phyloP scores from a whole-genome alignment of 2,329 filamentous ascomycete genomes.

The Canariomyces notabilis region DNA sequence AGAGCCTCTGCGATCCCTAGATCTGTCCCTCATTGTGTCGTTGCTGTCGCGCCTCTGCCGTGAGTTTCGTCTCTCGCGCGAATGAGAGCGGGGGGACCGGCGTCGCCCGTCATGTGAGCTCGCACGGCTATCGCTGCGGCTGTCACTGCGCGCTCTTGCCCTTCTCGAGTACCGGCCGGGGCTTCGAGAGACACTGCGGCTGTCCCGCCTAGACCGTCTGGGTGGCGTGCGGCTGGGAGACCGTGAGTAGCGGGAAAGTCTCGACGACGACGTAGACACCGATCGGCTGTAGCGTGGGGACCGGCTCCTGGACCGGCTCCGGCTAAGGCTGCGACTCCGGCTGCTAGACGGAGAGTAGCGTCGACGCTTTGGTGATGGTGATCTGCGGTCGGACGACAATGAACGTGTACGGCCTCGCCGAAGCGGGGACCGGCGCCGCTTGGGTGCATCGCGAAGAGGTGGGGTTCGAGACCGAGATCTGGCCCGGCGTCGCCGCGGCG shows the following conservation, averaged over 20 bases:
- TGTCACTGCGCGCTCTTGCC: constrained; percentile 11
- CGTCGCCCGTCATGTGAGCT: constrained; percentile 17
- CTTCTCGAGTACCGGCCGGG: constrained; percentile 1
- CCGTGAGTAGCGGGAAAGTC: constrained; percentile 35
- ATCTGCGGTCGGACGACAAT: constrained; percentile 29
- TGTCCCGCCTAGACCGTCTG: constrained; percentile 32
- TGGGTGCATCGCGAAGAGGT: constrained; percentile 31
- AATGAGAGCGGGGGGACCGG: constrained; percentile 14
- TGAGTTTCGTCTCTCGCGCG: constrained; percentile 18
- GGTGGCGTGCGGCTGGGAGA: constrained; percentile 30
- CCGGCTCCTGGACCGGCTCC: constrained; percentile 25
- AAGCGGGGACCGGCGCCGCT: constrained; percentile 37
- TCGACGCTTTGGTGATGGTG: constrained; percentile 46
- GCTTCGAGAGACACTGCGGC: constrained; percentile 27
- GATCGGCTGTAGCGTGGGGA: constrained; percentile 29
- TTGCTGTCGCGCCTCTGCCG: constrained; percentile 27
- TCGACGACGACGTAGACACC: constrained; percentile 36
- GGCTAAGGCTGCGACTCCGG: constrained; percentile 46
- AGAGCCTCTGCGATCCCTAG: constrained; percentile 40
- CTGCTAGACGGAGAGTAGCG: constrained; percentile 46
- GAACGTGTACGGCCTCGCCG: constrained; percentile 28
- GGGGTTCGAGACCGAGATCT: constrained; percentile 28
- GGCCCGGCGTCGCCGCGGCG: constrained; percentile 32
- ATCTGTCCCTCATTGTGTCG: constrained; percentile 31
- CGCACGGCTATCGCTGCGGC: constrained; percentile 18